Evolutionary conservation across 768 basidiomycete genomes (phyloP), one percentile per base, ranked within the genome.

Genomic region (Cyclocybe aegerita): DNA sequence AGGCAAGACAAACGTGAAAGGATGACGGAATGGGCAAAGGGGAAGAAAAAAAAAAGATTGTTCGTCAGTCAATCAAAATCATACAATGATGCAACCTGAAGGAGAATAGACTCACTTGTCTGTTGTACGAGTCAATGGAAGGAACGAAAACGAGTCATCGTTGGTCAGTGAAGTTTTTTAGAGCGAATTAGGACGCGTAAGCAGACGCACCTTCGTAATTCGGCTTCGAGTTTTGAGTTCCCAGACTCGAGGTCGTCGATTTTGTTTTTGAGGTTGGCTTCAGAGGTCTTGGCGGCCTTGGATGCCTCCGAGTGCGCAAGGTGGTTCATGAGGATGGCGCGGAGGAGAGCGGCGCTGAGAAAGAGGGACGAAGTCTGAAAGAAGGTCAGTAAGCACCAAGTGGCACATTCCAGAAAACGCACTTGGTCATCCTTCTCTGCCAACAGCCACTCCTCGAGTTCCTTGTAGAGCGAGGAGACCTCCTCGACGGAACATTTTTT

Each of bases 401-500:
- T 35, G 50, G 55, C 46, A 59, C 50, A 64, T 30, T 53, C 46
- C 35, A 54, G 58, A 63, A 60, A 44, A 75, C 81, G 60, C 60
- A 88, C 89, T 71, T 85, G 82, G 53, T 85, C 82, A 59, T 83
- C 79, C 61, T 81, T 82, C 59, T 85, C 84, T 45, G 80, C 72
- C 39, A 72, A 73, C 49, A 92, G 68, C 88, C 88, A 92, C 53
- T 82, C 81, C 65, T 88, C 80, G 54, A 92, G 77, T 70, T 92
- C 90, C 62, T 83, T 80, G 70, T 89, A 86, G 56, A 92, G 79
- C 52, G 77, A 72, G 45, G 83, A 80, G 45, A 92, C 87, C 72
- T 92, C 90, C 66, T 91, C 90, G 53, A 92, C 89, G 35, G 88
- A 89, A 71, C 87, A 90, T 78, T 88, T 90, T 81, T 88, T 88